Evolutionary conservation across 2,329 filamentous ascomycete species (phyloP), one percentile per base, ranked within the genome.

Genomic region (Paracorniculantispora psalliotae): DNA sequence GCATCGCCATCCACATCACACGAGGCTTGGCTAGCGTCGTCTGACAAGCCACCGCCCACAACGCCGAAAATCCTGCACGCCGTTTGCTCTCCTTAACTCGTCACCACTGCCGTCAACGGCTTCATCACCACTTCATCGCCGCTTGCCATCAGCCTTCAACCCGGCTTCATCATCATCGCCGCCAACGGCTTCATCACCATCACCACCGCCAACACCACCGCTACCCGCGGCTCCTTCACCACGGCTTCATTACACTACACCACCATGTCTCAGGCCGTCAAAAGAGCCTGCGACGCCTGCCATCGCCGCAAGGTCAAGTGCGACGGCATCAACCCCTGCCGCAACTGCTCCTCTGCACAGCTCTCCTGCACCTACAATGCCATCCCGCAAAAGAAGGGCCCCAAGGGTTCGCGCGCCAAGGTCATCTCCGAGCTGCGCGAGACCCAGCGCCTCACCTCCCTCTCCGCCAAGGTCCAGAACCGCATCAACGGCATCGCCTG

Each of bases 291-390:
- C 75, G 87, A 90, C 71, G 86, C 86, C 67, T 90, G 87, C 70
- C 87, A 89, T 77, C 84, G 86, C 64, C 83, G 87, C 71, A 90
- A 90, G 72, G 87, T 90, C 69, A 89, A 88, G 71, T 90, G 87
- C 69, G 86, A 89, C 68, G 86, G 86, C 60, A 77, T 84, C 68
- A 86, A 86, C 66, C 87, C 88, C 21, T 91, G 88, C 72, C 81
- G 83, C 61, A 89, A 90, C 72, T 91, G 88, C 73, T 79, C 80
- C 13, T 82, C 86, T 8, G 85, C 87, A 7, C 81, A 85, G 67
- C 77, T 90, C 19, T 78, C 81, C 13, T 91, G 88, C 77, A 90
- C 87, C 30, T 91, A 90, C 79, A 86, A 89, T 74, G 85, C 86
- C 35, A 84, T 90, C 37, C 87, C 87, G 1, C 87, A 89, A 74